Evolutionary conservation across 306 rosid species (phyloP), one percentile per base, ranked within the genome.

Genomic region (Vicia sativa): DNA sequence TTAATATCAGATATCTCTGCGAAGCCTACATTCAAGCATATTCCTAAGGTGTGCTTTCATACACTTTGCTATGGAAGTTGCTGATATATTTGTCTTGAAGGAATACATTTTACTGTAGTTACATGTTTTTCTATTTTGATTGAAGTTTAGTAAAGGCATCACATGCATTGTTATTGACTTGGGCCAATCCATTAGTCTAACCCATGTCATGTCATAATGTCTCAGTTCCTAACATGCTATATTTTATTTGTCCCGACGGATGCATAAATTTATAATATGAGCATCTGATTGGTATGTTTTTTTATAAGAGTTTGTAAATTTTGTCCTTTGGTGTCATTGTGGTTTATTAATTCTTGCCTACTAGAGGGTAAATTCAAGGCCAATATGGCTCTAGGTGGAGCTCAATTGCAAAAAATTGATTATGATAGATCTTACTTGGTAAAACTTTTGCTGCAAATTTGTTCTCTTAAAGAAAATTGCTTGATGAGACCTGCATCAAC

Each of bases 11-110:
- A 71, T 60, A 61, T 43, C 76, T 64, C 89, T 66, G 77, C 77
- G 0, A 88, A 83, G 62, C 96, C 89, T 62, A 70, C 83, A 69
- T 88, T 90, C 95, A 90, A 90, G 80, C 97, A 93, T 76, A 86
- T 93, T 61, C 98, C 98, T 31, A 93, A 93, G 98, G 98, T 93
- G 56, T 72, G 77, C 65, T 80, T 65, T 78, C 71, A 55, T 49
- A 59, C 25, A 21, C 62, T 67, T 71, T 43, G 42, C 70, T 53
- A 54, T 63, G 16, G 69, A 77, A 49, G 62, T 56, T 53, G 34
- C 37, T 44, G 14, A 52, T 49, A 12, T 46, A 11, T 63, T 56
- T 65, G 71, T 65, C 62, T 69, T 42, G 4, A 49, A n/a, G 48
- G 37, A 41, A 53, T 64, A 18, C 39, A 50, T 53, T 63, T 73